phyloP scores from a whole-genome alignment of 208 protist species.

The Porcisia deanei region DNA sequence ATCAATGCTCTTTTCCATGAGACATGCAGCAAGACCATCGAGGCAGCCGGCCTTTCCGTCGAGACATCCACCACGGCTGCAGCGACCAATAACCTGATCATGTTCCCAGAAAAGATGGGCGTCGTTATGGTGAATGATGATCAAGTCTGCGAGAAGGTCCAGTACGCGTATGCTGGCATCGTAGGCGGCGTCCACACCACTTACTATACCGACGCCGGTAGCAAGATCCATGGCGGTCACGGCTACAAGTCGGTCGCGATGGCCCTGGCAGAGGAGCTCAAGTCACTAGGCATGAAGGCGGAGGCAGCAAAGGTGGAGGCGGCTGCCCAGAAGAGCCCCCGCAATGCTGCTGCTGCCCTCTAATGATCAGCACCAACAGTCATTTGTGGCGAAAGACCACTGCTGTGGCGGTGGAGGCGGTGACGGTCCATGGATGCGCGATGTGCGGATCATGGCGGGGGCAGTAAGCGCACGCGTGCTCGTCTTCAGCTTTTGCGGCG shows the following conservation, averaged over 20 bases:
- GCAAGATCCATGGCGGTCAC: conserved; percentile 65
- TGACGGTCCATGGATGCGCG: neutral
- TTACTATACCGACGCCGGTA: conserved; percentile 64
- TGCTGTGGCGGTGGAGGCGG: neutral
- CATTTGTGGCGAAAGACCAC: neutral
- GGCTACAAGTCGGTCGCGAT: conserved; percentile 75
- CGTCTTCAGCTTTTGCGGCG: neutral
- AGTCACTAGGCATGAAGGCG: conserved; percentile 53
- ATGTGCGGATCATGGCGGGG: neutral
- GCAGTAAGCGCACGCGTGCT: neutral
- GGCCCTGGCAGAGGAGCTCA: conserved; percentile 70
- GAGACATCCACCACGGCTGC: conserved; percentile 56
- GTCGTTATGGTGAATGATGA: conserved; percentile 83
- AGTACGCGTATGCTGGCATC: conserved; percentile 71
- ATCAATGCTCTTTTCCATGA: conserved; percentile 74
- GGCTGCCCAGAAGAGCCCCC: conserved; percentile 61
- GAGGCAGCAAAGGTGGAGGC: conserved; percentile 74
- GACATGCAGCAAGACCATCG: conserved; percentile 47
- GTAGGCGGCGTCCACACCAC: conserved; percentile 63
- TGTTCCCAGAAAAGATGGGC: conserved; percentile 67
- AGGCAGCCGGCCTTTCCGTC: conserved; percentile 58
- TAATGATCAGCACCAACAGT: conserved; percentile 19
- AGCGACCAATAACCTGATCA: conserved; percentile 68
- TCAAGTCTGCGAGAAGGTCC: conserved; percentile 61
- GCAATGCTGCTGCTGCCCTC: conserved; percentile 40